A percentile compares a stretch with the other conserved stretches of the same genome.
phyloP scores from a whole-genome alignment of 2,329 filamentous ascomycete species.

The Cladophialophora exuberans region DNA sequence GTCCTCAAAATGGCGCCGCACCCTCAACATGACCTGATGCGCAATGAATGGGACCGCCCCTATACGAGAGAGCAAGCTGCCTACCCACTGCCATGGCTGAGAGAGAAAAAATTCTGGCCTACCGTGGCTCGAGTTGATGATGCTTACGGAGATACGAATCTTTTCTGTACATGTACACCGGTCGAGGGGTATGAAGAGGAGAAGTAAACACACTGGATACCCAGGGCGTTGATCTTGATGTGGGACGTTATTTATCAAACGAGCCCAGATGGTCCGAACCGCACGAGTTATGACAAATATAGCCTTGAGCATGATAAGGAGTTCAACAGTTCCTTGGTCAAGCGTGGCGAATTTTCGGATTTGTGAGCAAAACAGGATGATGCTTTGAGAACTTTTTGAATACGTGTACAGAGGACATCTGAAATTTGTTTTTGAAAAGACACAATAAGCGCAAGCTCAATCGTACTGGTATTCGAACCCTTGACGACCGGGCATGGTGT shows the following conservation, averaged over 20 bases:
- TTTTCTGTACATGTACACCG: slow-evolving; percentile 92
- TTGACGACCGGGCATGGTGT: too few species aligned
- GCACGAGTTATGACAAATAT: not conserved
- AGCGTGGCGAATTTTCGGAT: not conserved
- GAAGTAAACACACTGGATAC: slow-evolving; percentile 17
- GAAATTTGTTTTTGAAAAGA: too few species aligned
- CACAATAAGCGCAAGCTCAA: not conserved
- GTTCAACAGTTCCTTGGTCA: slow-evolving; percentile 8
- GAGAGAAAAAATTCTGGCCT: slow-evolving; percentile 98
- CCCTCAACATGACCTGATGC: slow-evolving; percentile 76
- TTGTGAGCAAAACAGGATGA: not conserved
- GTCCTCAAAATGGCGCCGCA: slow-evolving; percentile 90
- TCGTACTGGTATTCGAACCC: too few species aligned
- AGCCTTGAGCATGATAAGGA: not conserved
- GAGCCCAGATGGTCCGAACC: not conserved
- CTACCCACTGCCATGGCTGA: slow-evolving; percentile 79
- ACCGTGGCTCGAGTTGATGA: slow-evolving; percentile 84
- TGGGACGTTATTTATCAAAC: slow-evolving; percentile 8
- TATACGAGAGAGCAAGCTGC: slow-evolving; percentile 83
- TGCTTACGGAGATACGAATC: slow-evolving; percentile 86
- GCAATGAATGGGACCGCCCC: slow-evolving; percentile 76
- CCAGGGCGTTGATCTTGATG: slow-evolving; percentile 29
- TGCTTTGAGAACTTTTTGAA: too few species aligned
- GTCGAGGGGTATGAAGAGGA: slow-evolving; percentile 60
- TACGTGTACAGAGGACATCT: too few species aligned